Evolutionary conservation across 2,329 filamentous ascomycete genomes (phyloP).

Genomic region (Samsoniella hepiali): DNA sequence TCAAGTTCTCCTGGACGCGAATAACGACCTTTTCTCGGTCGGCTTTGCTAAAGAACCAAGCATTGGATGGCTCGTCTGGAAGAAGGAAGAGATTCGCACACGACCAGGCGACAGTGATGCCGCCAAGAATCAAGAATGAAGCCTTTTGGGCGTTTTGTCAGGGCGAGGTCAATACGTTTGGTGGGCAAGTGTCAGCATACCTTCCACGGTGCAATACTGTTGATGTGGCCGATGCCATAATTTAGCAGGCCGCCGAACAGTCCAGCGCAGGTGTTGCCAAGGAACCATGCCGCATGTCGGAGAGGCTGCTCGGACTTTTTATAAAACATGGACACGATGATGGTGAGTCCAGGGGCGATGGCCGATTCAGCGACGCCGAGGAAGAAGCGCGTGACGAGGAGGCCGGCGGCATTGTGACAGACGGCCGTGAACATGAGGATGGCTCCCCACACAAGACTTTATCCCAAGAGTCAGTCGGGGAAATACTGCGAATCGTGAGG

Average conservation of each 20-base stretch:
- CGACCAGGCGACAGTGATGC: slow-evolving; percentile 4
- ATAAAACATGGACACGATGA: slow-evolving; percentile 26
- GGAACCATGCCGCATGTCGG: slow-evolving; percentile 29
- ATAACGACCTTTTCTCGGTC: slow-evolving; percentile 8
- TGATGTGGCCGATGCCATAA: slow-evolving; percentile 26
- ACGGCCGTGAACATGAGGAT: slow-evolving; percentile 24
- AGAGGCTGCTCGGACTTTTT: slow-evolving; percentile 27
- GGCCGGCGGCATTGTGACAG: slow-evolving; percentile 21
- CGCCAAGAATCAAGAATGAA: slow-evolving; percentile 9
- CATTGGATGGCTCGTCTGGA: slow-evolving; percentile 11
- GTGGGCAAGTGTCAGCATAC: slow-evolving; percentile 23
- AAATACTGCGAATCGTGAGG: no score
- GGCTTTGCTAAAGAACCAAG: neutral
- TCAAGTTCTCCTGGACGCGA: neutral
- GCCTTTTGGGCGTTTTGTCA: neutral
- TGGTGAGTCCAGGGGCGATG: slow-evolving; percentile 18
- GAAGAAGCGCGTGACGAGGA: slow-evolving; percentile 25
- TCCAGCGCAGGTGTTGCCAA: slow-evolving; percentile 27
- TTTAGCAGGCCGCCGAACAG: slow-evolving; percentile 23
- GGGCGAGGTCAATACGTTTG: neutral
- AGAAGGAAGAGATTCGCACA: neutral
- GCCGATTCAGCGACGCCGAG: slow-evolving; percentile 25
- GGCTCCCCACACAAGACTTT: slow-evolving; percentile 23
- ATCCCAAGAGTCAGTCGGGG: neutral
- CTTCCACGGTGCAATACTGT: slow-evolving; percentile 48